These are phyloP conservation scores for Noccaea bulbosa DNA, from an alignment of 345 rosid genomes.

Conservation along the genomic window DNA sequence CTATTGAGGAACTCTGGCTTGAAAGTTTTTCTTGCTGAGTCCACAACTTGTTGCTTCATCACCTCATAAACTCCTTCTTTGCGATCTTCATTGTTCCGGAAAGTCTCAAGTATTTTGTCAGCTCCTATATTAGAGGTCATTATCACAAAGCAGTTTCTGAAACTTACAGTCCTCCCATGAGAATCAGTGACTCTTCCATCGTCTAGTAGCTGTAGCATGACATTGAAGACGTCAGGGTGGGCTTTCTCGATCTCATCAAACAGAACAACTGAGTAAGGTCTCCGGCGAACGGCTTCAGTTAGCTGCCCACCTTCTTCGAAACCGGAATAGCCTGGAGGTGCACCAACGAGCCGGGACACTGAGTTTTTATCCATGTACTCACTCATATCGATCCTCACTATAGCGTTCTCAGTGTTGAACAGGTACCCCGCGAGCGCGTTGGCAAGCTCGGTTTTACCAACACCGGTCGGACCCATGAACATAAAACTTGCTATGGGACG, in stretches of 20 bases:
- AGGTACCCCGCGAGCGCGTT: conserved; percentile 84
- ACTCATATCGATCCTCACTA: conserved; percentile 90
- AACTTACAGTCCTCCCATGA: conserved; percentile 87
- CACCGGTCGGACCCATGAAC: conserved; percentile 99
- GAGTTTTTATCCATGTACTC: conserved; percentile 95
- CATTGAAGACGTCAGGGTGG: conserved; percentile 40
- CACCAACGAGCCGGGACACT: conserved; percentile 87
- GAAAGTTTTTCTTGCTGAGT: conserved; percentile 81
- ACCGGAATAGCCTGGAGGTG: conserved; percentile 94
- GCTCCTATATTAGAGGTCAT: conserved; percentile 98
- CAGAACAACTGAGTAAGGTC: too few relatives aligned
- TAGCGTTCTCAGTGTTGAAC: conserved; percentile 83
- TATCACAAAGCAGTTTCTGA: conserved; percentile 74
- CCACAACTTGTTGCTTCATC: conserved; percentile 80
- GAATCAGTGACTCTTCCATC: conserved; percentile 93
- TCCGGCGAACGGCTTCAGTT: too few relatives aligned
- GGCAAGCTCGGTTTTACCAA: conserved; percentile 91
- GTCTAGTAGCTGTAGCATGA: conserved; percentile 77
- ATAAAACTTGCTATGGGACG: conserved; percentile 92
- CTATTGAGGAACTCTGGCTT: conserved; percentile 90
- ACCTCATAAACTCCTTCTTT: conserved; percentile 76
- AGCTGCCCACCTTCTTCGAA: conserved; percentile 87
- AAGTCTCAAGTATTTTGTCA: conserved; percentile 77
- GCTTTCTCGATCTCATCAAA: too few relatives aligned
- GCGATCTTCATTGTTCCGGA: conserved; percentile 58